Evolutionary conservation across 345 rosid species (phyloP), one percentile per base, ranked within the genome.

Genomic region (Eutrema japonicum): DNA sequence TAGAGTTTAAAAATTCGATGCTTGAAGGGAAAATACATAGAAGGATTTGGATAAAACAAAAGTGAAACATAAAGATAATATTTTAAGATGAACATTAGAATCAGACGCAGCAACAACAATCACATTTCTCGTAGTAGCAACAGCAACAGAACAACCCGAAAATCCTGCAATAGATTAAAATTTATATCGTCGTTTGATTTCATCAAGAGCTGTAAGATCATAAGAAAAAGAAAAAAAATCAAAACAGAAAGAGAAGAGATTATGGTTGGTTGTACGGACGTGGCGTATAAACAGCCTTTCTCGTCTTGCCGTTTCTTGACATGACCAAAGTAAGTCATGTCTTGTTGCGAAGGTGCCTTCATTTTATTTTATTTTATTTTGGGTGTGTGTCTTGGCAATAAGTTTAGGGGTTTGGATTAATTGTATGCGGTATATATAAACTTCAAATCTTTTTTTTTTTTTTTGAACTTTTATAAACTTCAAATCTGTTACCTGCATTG

Each of bases 341-440:
- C 70, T 54, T 68, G 79, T 61, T 75, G 79, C 12, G 79, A 14
- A 61, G 79, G 79, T 60, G 74, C 79, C 8, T 75, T 75, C 79
- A 75, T 75, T 68, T n/a, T n/a, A n/a, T n/a, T n/a, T n/a, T n/a
- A n/a, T n/a, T n/a, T n/a, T n/a, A 0, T 2, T n/a, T 3, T 42
- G 1, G 14, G 1, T 43, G 13, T 9, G 29, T 59, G n/a, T 66
- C 13, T 59, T 51, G 64, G 2, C 10, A 35, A 52, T 52, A 68
- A 60, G 69, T 35, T 51, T 40, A 49, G 46, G 42, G 43, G 52
- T 56, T 32, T 73, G 60, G 52, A 48, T 47, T 56, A 10, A 64
- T 16, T 68, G 68, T 18, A 14, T 42, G 54, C 35, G 5, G 36
- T 58, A 32, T 75, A 56, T 66, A 43, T 59, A 42, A 32, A 32